Conservation (phyloP, 2,329 filamentous ascomycete genomes). For the Nemania diffusa region DNA sequence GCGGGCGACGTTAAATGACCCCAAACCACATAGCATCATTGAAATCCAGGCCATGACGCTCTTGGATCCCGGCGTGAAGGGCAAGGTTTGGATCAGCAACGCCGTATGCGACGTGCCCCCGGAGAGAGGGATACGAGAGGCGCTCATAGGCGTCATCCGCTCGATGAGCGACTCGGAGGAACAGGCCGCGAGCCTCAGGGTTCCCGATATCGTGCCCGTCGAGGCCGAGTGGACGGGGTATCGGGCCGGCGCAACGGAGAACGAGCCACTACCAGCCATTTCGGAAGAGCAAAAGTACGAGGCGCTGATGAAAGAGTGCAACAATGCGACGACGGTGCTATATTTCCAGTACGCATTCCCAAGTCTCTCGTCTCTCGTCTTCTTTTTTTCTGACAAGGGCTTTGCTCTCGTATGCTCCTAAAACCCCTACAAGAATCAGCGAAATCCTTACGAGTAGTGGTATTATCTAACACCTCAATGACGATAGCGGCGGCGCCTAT, state of each 20-base stretch:
- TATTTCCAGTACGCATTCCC: conserved; percentile 67
- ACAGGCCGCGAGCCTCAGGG: conserved; percentile 44
- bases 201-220: conserved; percentile 66
- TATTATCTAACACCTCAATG: not conserved
- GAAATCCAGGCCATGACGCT: conserved; percentile 65
- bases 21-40: conserved; percentile 62
- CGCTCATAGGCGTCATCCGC: conserved; percentile 67
- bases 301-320: conserved; percentile 74
- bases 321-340: conserved; percentile 70
- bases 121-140: conserved; percentile 65
- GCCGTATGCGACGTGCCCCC: conserved; percentile 71
- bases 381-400: not conserved
- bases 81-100: conserved; percentile 82
- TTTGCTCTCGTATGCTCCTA: not conserved
- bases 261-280: conserved; percentile 64
- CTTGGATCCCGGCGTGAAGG: conserved; percentile 66
- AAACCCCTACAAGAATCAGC: not conserved
- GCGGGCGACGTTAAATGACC: conserved; percentile 68
- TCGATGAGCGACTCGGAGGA: conserved; percentile 57
- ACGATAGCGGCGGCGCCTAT: conserved; percentile 71
- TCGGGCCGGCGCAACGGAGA: conserved; percentile 62
- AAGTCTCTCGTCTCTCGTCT: not conserved
- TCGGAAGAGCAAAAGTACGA: conserved; percentile 73
- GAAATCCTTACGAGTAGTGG: not conserved
- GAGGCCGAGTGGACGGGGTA: conserved; percentile 83